Evolutionary conservation across 2,329 filamentous ascomycete genomes (phyloP).

Genomic region (Colletotrichum simmondsii): DNA sequence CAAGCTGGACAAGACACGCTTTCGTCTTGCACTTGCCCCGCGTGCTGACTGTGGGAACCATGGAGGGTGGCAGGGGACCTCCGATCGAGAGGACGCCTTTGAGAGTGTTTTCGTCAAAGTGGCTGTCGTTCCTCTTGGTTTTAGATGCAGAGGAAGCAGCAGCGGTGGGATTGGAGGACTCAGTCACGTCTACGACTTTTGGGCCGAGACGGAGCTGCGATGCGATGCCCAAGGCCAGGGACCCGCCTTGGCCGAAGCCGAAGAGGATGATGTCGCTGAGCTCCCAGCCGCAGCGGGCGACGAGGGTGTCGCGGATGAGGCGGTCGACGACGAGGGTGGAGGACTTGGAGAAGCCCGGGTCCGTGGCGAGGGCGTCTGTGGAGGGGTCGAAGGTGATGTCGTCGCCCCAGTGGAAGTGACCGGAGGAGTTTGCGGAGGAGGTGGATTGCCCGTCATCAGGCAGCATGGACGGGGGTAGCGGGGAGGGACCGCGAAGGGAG

Average conservation of each 20-base stretch:
- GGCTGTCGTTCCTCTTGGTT: slow-evolving; percentile 10
- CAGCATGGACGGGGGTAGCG: slow-evolving; percentile 75
- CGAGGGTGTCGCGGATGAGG: slow-evolving; percentile 62
- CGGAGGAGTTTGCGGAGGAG: slow-evolving; percentile 12
- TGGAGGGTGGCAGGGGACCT: slow-evolving; percentile 65
- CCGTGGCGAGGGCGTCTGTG: slow-evolving; percentile 67
- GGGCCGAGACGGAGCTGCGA: slow-evolving; percentile 52
- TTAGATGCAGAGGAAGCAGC: background rate
- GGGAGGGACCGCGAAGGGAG: slow-evolving; percentile 76
- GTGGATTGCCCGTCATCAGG: slow-evolving; percentile 46
- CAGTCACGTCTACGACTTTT: slow-evolving; percentile 48
- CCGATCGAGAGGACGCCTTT: slow-evolving; percentile 74
- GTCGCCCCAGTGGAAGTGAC: slow-evolving; percentile 74
- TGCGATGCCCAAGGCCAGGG: slow-evolving; percentile 67
- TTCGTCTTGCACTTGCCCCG: slow-evolving; percentile 70
- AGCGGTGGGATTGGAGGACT: background rate
- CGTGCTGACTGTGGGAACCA: slow-evolving; percentile 56
- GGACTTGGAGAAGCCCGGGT: slow-evolving; percentile 69
- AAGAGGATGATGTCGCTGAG: slow-evolving; percentile 70
- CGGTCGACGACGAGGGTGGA: slow-evolving; percentile 57
- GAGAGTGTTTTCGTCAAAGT: slow-evolving; percentile 42
- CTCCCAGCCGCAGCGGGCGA: slow-evolving; percentile 69
- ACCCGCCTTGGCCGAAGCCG: slow-evolving; percentile 76
- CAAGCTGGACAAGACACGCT: slow-evolving; percentile 70
- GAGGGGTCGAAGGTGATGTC: slow-evolving; percentile 65